Evolutionary conservation across 345 rosid genomes (phyloP).

Genomic region (Gossypium longicalyx): DNA sequence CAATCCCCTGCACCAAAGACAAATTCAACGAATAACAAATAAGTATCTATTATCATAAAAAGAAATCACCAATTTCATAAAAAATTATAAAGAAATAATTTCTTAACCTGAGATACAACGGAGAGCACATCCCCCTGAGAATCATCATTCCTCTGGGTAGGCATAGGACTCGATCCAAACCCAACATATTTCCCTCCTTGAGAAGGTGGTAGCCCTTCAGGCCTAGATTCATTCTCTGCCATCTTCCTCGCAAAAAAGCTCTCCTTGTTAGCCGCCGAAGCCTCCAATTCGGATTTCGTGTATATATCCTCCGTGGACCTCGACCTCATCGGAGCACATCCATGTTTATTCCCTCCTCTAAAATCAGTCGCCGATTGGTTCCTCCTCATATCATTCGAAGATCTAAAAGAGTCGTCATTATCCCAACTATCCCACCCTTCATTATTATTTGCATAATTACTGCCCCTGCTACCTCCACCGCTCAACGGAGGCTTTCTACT

Average conservation of each 20-base stretch:
- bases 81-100: background rate
- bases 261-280: slow-evolving; percentile 82
- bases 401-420: slow-evolving; percentile 56
- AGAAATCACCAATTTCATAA: background rate
- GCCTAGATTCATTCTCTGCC: slow-evolving; percentile 73
- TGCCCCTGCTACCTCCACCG: slow-evolving; percentile 33
- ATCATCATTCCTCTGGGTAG: slow-evolving; percentile 41
- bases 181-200: slow-evolving; percentile 97
- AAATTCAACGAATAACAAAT: slow-evolving; percentile 3
- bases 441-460: slow-evolving; percentile 24
- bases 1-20: slow-evolving; percentile 55
- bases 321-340: slow-evolving; percentile 55
- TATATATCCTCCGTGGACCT: slow-evolving; percentile 77
- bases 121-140: slow-evolving; percentile 66
- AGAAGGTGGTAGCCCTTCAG: slow-evolving; percentile 92
- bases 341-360: slow-evolving; percentile 32
- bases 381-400: slow-evolving; percentile 63
- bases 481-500: slow-evolving; percentile 55
- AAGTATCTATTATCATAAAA: background rate
- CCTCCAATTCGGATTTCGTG: slow-evolving; percentile 74
- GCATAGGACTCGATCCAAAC: slow-evolving; percentile 74
- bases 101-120: slow-evolving; percentile 74
- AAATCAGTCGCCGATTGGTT: slow-evolving; percentile 76
- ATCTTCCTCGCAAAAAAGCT: slow-evolving; percentile 63
- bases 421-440: slow-evolving; percentile 97